Evolutionary conservation across 257 asterid genomes (phyloP).

Genomic region (Thymus mandschuricus): DNA sequence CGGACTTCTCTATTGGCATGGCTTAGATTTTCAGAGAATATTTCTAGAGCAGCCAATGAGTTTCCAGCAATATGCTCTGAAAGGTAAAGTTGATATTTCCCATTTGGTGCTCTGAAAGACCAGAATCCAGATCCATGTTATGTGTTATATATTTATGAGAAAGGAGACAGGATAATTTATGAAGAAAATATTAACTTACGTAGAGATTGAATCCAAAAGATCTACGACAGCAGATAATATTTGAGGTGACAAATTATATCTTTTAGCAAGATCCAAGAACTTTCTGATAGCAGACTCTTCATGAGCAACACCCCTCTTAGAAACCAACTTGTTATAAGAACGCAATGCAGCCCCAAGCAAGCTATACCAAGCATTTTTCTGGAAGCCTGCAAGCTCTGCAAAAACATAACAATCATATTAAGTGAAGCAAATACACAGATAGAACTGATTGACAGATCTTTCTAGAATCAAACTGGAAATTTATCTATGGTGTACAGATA

Average conservation of each 20-base stretch:
- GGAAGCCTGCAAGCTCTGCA: constrained; percentile 48
- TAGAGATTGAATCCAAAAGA: constrained; percentile 61
- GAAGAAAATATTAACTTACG: constrained; percentile 45
- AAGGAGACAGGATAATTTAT: constrained; percentile 8
- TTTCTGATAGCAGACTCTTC: constrained; percentile 49
- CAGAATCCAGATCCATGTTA: constrained; percentile 42
- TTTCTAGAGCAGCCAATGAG: constrained; percentile 51
- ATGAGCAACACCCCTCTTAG: constrained; percentile 39
- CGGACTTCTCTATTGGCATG: constrained; percentile 68
- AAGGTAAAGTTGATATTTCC: constrained; percentile 46
- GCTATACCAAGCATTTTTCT: constrained; percentile 55
- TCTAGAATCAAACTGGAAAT: not conserved
- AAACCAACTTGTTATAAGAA: constrained; percentile 57
- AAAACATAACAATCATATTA: constrained; percentile 19
- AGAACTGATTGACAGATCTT: constrained; percentile 10
- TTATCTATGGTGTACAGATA: not conserved
- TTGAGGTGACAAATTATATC: constrained; percentile 67
- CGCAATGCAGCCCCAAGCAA: constrained; percentile 75
- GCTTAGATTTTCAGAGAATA: constrained; percentile 67
- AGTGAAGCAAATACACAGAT: constrained; percentile 12
- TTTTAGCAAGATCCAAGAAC: constrained; percentile 68
- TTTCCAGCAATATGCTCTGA: constrained; percentile 52
- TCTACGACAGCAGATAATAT: constrained; percentile 83
- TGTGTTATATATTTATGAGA: constrained; percentile 7
- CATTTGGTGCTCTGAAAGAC: constrained; percentile 40